Base-by-base conservation (phyloP, 495 filamentous ascomycete genomes). In the Hypoxylon perforatum region DNA sequence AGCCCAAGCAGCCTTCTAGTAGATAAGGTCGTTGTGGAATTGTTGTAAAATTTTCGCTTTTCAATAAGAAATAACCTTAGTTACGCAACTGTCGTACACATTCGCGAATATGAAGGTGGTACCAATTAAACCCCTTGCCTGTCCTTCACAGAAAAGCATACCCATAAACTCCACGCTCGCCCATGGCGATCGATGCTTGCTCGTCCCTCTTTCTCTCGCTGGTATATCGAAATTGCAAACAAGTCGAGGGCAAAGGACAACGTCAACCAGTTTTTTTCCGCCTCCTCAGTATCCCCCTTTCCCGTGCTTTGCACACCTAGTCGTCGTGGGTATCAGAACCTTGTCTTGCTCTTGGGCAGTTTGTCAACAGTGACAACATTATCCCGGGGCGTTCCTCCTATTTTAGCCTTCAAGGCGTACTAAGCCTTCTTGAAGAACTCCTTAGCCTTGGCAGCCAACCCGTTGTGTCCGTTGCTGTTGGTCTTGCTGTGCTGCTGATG, bases 391-490 rank as follows among this genome's bases (percentile, higher is more conserved):
- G 15, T 38, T 45, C 15, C 9, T 33, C 44, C 60, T n/a, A 38
- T 52, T 21, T 9, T 23, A 7, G 47, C 28, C 19, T 19, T 63
- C 57, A 61, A 23, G 38, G 57, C 61, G 23, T 35, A 45, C 74
- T 77, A 82, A 46, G 75, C 83, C 76, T 77, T 76, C 58, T 81
- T 81, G 69, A 84, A 80, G 45, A 88, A 78, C 52, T 84, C 82
- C 73, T 81, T 87, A 22, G 83, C 84, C 70, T 81, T 84, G 57
- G 86, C 80, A 2, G 83, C 82, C 75, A 81, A 70, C 6, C 77
- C 77, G 61, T 73, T 77, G 18, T 44, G 12, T 8, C 38, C 35
- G 23, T 66, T 64, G 22, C 63, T 60, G 48, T 81, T 63, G 60
- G 71, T 63, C 73, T 50, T 66, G 14, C 17, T 15, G 39, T 42